These are phyloP conservation scores for Fusarium hostae DNA, from an alignment of 2,329 filamentous ascomycete species.

Conservation along the genomic window DNA sequence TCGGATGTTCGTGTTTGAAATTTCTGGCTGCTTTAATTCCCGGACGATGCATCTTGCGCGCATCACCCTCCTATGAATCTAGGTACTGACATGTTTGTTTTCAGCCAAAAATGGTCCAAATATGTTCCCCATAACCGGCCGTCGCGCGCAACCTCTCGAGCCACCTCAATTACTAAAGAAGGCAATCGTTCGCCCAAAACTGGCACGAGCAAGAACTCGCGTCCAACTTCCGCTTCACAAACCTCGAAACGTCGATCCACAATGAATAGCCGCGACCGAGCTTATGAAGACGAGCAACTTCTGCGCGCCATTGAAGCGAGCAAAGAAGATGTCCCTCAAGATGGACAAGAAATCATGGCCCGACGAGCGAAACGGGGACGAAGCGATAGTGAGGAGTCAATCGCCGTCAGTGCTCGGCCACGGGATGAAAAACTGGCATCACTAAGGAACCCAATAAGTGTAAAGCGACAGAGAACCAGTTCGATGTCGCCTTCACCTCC, in stretches of 20 bases:
- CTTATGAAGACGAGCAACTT: slow-evolving; percentile 93
- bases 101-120: slow-evolving; percentile 73
- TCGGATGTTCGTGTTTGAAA: background rate
- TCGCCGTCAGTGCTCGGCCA: slow-evolving; percentile 44
- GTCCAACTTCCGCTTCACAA: slow-evolving; percentile 61
- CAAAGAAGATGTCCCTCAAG: slow-evolving; percentile 76
- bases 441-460: slow-evolving; percentile 72
- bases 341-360: slow-evolving; percentile 61
- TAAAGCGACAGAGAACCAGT: slow-evolving; percentile 85
- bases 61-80: background rate
- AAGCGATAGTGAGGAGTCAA: slow-evolving; percentile 95
- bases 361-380: slow-evolving; percentile 83
- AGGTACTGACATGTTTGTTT: slow-evolving; percentile 50
- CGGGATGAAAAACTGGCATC: slow-evolving; percentile 38
- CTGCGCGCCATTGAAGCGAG: slow-evolving; percentile 94
- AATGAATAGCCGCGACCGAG: slow-evolving; percentile 96
- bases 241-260: slow-evolving; percentile 86
- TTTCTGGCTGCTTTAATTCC: background rate
- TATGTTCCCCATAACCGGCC: slow-evolving; percentile 70
- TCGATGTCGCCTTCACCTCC: slow-evolving; percentile 76
- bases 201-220: slow-evolving; percentile 67
- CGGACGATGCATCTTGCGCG: background rate
- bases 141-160: slow-evolving; percentile 68
- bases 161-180: slow-evolving; percentile 66
- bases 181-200: slow-evolving; percentile 71